Percentiles rank a stretch among this genome's conserved stretches.
These are phyloP conservation scores for Leccinellum albellum DNA, from an alignment of 768 basidiomycete genomes.

Conservation along the genomic window DNA sequence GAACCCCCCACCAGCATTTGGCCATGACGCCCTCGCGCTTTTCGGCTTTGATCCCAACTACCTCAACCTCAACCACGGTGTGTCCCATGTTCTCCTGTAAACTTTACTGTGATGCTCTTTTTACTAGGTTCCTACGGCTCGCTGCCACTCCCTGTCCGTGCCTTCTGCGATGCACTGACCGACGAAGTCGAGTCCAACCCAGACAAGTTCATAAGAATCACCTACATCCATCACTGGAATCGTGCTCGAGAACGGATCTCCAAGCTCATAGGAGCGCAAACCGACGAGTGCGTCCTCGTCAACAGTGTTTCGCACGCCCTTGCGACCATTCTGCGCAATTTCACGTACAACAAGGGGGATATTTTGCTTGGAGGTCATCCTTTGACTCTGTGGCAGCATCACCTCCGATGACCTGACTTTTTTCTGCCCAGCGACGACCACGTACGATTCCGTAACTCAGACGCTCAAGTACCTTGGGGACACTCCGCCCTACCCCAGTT, in stretches of 20 bases:
- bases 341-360: conserved; percentile 53
- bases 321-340: conserved; percentile 62
- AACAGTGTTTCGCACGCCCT: conserved; percentile 36
- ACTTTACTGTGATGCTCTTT: neutral
- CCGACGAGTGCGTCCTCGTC: conserved; percentile 55
- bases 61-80: conserved; percentile 65
- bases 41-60: conserved; percentile 58
- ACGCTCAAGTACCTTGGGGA: conserved; percentile 56
- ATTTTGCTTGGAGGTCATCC: conserved; percentile 47
- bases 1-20: conserved; percentile 44
- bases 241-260: conserved; percentile 47
- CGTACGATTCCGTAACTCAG: conserved; percentile 53
- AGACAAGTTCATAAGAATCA: conserved; percentile 49
- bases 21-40: conserved; percentile 50
- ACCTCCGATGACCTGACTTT: neutral
- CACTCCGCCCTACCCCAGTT: conserved; percentile 46
- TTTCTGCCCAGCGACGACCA: conserved; percentile 44
- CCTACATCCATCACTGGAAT: conserved; percentile 32
- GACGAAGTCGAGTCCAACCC: conserved; percentile 49
- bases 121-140: conserved; percentile 64
- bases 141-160: conserved; percentile 48
- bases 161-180: conserved; percentile 40
- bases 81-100: neutral
- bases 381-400: neutral
- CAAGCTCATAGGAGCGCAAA: conserved; percentile 44